These are phyloP conservation scores for Arthroderma sp. DNA, from an alignment of 2,329 filamentous ascomycete genomes.

Conservation along the genomic window DNA sequence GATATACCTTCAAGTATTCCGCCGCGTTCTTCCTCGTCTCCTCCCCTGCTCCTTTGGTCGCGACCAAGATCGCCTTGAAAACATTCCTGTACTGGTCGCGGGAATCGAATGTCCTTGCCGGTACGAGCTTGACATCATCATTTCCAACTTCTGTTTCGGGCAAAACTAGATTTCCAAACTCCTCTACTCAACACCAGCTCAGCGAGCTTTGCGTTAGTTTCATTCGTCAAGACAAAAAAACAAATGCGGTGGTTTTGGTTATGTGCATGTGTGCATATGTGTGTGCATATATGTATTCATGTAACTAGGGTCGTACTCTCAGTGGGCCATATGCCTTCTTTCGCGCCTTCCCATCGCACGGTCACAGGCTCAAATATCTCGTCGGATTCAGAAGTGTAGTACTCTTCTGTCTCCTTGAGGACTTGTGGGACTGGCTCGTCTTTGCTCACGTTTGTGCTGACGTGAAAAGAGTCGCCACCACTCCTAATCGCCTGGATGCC, in stretches of 20 bases:
- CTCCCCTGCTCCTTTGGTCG: slow-evolving; percentile 30
- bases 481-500: slow-evolving; percentile 13
- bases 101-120: slow-evolving; percentile 55
- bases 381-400: slow-evolving; percentile 71
- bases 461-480: slow-evolving; percentile 6
- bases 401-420: slow-evolving; percentile 45
- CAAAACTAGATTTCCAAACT: neutral
- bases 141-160: no score
- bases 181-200: neutral
- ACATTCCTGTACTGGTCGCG: slow-evolving; percentile 49
- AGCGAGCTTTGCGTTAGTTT: no score
- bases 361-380: slow-evolving; percentile 71
- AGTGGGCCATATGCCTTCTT: slow-evolving; percentile 21
- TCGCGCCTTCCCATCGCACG: slow-evolving; percentile 40
- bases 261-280: no score
- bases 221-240: no score
- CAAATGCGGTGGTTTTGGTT: no score
- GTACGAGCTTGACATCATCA: slow-evolving; percentile 40
- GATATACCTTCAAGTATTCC: slow-evolving; percentile 61
- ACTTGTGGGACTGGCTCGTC: slow-evolving; percentile 46
- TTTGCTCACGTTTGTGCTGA: slow-evolving; percentile 15
- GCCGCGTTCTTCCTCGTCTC: slow-evolving; percentile 19
- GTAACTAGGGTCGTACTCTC: neutral
- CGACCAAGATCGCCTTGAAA: slow-evolving; percentile 41
- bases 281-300: no score